Base-by-base conservation (phyloP, 495 filamentous ascomycete species). In the Cladorrhinum samala region DNA sequence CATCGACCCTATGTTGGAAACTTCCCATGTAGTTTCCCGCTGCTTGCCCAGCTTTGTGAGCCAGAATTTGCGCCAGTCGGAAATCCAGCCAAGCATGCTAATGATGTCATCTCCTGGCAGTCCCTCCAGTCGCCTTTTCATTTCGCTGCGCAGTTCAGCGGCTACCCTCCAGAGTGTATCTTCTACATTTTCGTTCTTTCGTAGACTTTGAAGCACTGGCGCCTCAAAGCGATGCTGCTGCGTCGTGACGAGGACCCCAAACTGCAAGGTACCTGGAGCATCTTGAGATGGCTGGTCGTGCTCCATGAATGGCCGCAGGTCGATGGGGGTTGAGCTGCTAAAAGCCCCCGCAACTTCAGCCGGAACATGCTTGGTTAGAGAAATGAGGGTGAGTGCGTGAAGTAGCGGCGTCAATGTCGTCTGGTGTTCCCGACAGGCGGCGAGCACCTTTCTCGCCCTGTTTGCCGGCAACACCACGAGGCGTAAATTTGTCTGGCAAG, bases 371-470 rank as follows among this genome's bases (percentile, higher is more conserved):
- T 38, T 36, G 3, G 67, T 58, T 17, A 71, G 50, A 19, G 58
- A 64, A 4, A 50, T 51, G 16, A 64, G 41, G 2, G 58, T 48
- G 9, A 72, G 60, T 1, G 58, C 55, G 24, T 72, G 61, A 7
- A 71, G 23, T 3, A 72, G 54, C 9, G 68, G 61, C 7, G 70
- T 72, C 2, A 72, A 48, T 3, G 68, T 74, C 7, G 65, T 65
- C 7, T 44, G 39, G 14, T 64, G 57, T 6, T 38, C 39, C 20
- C 68, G 57, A 46, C 66, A 72, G 0, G 55, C 53, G 2, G 55
- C 44, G 2, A 72, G 49, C 2, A 72, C 36, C 1, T 19, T 46
- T 13, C 48, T 40, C 7, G 66, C 41, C 1, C 16, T 21, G n/a
- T 21, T 14, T 14, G 52, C 27, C n/a, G 60, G 40, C 52, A 69